Percentiles rank a stretch among this genome's conserved stretches.
Conservation (phyloP, 1,284 basidiomycete genomes). For the Meira miltonrushii region DNA sequence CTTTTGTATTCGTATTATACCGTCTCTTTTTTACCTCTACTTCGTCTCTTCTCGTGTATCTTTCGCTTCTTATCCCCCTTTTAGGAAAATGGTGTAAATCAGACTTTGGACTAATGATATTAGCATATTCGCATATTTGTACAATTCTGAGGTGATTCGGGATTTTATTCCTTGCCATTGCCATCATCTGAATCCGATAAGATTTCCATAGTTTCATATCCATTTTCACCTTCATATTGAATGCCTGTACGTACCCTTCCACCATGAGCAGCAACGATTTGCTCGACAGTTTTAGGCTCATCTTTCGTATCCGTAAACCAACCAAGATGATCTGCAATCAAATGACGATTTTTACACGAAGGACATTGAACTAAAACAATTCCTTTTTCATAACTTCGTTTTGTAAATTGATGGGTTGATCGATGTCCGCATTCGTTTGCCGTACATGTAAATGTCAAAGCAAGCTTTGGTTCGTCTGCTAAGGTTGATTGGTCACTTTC, state of each 20-base stretch:
- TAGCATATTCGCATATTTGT: too few species aligned
- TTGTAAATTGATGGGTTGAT: conserved; percentile 81
- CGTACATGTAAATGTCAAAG: conserved; percentile 47
- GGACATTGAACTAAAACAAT: conserved; percentile 91
- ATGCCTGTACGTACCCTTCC: conserved; percentile 37
- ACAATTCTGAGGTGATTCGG: too few species aligned
- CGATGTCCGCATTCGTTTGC: conserved; percentile 66
- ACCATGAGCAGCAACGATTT: conserved; percentile 46
- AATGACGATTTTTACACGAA: conserved; percentile 70
- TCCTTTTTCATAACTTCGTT: conserved; percentile 75
- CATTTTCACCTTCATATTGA: conserved; percentile 27
- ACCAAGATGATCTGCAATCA: conserved; percentile 50
- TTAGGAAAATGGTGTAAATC: neutral
- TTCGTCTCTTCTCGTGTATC: neutral
- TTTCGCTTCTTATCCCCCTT: neutral
- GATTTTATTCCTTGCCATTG: neutral
- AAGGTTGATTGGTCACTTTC: too few species aligned
- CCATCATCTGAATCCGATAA: conserved; percentile 5
- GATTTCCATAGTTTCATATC: conserved; percentile 45
- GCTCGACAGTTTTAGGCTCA: conserved; percentile 47
- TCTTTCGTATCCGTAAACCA: conserved; percentile 45
- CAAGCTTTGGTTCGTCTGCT: conserved; percentile 28
- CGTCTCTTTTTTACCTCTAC: neutral
- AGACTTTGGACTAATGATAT: too few species aligned
- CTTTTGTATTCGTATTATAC: neutral